Percentiles rank a stretch among this genome's conserved stretches.
phyloP scores from a whole-genome alignment of 495 filamentous ascomycete species.

The Aspergillus sclerotioniger region DNA sequence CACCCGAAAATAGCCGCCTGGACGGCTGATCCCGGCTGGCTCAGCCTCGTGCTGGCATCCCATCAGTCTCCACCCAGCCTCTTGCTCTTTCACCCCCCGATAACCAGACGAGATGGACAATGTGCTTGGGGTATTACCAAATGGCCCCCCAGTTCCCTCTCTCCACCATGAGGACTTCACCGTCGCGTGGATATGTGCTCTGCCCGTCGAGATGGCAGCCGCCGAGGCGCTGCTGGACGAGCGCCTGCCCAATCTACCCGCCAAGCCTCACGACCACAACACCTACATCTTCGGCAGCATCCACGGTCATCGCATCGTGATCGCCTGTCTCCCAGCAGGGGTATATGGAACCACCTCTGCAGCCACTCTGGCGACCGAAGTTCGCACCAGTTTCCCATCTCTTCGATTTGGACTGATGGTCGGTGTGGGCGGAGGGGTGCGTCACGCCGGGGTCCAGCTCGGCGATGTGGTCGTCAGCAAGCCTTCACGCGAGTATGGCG shows the following conservation, averaged over 20 bases:
- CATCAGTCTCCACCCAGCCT: too few relatives aligned
- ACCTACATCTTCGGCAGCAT: neutral
- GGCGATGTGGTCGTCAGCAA: constrained; percentile 42
- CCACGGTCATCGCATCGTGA: constrained; percentile 23
- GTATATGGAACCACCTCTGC: constrained; percentile 32
- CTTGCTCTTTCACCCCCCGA: too few relatives aligned
- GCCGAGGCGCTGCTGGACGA: constrained; percentile 38
- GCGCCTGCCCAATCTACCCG: constrained; percentile 6
- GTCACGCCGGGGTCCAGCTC: constrained; percentile 32
- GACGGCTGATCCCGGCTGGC: too few relatives aligned
- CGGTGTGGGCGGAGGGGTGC: constrained; percentile 45
- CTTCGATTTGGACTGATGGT: constrained; percentile 46
- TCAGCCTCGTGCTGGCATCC: too few relatives aligned
- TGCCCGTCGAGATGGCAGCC: neutral
- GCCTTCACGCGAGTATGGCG: constrained; percentile 13
- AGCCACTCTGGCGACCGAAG: constrained; percentile 27
- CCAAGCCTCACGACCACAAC: neutral
- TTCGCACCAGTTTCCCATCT: constrained; percentile 35
- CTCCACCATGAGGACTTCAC: neutral
- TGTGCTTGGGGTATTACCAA: too few relatives aligned
- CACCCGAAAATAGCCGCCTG: too few relatives aligned
- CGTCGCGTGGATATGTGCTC: neutral
- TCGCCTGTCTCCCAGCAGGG: constrained; percentile 30
- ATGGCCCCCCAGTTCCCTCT: neutral
- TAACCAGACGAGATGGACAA: too few relatives aligned